Evolutionary conservation across 2,329 filamentous ascomycete species (phyloP), one percentile per base, ranked within the genome.

Genomic region (Cryphonectria naterciae): DNA sequence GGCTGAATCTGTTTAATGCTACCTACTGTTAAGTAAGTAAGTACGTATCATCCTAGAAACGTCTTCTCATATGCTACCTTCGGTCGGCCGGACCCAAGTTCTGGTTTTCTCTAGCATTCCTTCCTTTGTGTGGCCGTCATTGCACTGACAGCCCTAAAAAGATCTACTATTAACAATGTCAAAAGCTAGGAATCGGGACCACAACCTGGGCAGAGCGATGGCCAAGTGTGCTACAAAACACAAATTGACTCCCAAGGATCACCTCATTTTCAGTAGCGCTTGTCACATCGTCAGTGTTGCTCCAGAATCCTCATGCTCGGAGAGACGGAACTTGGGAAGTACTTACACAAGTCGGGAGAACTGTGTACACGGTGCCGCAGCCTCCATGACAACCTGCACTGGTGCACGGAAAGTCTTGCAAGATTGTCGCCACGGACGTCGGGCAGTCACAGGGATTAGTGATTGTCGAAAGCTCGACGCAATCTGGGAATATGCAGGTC

Each of bases 361-460:
- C 32, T 8, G 35, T 56, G 58, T 68, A 68, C 6, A 56, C 8
- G 39, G 67, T 68, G 7, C 43, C 58, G 35, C 67, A 68, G 58
- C 43, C 54, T 28, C 2, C 43, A 43, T n/a, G 46, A 22, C 58
- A 54, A 4, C 58, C 56, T 19, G 22, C 60, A 19, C 10, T 52
- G 58, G 6, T 39, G 39, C 67, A 68, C 19, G 43, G 46, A 54
- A 63, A 68, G 35, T 61, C 41, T 10, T 22, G 13, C 2, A 22
- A 3, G 22, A 68, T 46, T 2, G 67, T 68, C 58, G 17, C 39
- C 32, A 68, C 43, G 19, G 67, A 39, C 22, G 67, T 56, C 49
- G 67, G 58, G 25, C 67, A 68, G 15, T 22, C 28, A 25, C 67
- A 68, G 1, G 67, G 58, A 52, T 49, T 41, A 11, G 43, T 25